Percentiles rank a stretch among this genome's conserved stretches.
Conservation (phyloP, 2,329 filamentous ascomycete genomes). For the Ophiobolus disseminans region DNA sequence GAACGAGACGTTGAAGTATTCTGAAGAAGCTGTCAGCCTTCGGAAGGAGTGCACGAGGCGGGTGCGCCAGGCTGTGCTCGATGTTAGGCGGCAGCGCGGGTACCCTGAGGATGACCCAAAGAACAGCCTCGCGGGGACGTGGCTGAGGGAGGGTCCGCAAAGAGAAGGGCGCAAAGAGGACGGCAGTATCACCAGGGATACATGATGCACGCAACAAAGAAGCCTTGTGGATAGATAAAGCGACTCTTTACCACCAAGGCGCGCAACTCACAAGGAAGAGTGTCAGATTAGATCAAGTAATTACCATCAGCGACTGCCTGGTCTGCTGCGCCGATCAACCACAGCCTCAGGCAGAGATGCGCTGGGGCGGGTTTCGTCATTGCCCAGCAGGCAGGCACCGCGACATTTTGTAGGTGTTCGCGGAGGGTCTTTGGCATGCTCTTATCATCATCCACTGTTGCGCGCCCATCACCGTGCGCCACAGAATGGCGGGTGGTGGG, state of each 20-base stretch:
- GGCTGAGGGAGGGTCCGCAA: slow-evolving; percentile 65
- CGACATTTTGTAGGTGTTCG: slow-evolving; percentile 15
- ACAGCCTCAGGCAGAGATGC: slow-evolving; percentile 15
- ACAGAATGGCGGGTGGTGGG: slow-evolving; percentile 16
- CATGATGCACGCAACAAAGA: slow-evolving; percentile 38
- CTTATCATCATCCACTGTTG: slow-evolving; percentile 46
- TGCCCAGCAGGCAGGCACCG: slow-evolving; percentile 17
- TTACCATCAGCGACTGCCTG: slow-evolving; percentile 55
- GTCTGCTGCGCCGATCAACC: slow-evolving; percentile 32
- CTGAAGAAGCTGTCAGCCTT: slow-evolving; percentile 76
- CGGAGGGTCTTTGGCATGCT: slow-evolving; percentile 39
- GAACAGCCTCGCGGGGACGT: slow-evolving; percentile 80
- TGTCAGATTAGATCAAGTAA: slow-evolving; percentile 70
- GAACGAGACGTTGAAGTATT: slow-evolving; percentile 69
- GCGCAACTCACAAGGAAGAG: too few relatives aligned
- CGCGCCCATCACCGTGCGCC: slow-evolving; percentile 9
- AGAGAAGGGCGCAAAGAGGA: slow-evolving; percentile 66
- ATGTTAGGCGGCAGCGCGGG: slow-evolving; percentile 74
- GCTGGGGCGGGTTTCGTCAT: slow-evolving; percentile 30
- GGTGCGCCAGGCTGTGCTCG: slow-evolving; percentile 80
- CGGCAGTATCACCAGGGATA: slow-evolving; percentile 66
- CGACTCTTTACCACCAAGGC: too few relatives aligned
- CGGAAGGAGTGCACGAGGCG: slow-evolving; percentile 80
- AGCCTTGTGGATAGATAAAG: too few relatives aligned
- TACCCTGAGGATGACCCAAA: slow-evolving; percentile 82